Base-by-base conservation (phyloP, 306 rosid species). In the Pyrus bretschneideri region DNA sequence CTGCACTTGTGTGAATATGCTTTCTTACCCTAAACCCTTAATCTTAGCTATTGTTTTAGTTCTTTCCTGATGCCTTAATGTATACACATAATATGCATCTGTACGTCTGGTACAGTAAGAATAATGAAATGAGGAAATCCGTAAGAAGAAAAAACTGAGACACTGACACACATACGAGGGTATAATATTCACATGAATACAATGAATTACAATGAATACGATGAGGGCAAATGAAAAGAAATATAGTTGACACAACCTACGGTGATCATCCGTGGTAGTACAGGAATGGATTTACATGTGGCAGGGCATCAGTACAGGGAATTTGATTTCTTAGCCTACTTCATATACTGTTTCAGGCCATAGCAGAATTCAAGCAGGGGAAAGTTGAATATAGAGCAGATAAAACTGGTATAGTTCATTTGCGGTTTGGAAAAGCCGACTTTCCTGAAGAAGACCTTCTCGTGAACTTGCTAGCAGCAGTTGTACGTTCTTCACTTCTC, bases 351-450 rank as follows among this genome's bases (percentile, higher is more conserved):
- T 77, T 82, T 76, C 87, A 96, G 99, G 97, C 99, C 75, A 92
- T 96, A 84, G 85, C 93, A 58, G 99, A 96, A 83, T 96, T 96
- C 88, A 96, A 96, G 89, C 96, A 87, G 79, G 99, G 99, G 33
- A 96, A 96, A 80, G 99, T 96, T 63, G 99, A 96, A 84, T 92
- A 11, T 88, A 85, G 99, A 82, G 99, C 99, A 30, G 99, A 96
- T 51, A 96, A 96, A 86, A 92, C 99, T 12, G 99, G 99, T 85
- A 96, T 96, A 31, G 99, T 96, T 68, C 99, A 96, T 84, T 85
- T 96, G 60, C 96, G 96, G 40, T 91, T 92, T 67, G 99, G 99
- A 70, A 96, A 89, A 83, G 93, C 83, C 4, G 93, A 92, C 80
- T 96, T 96, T 73, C 9, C 98, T 0, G 97, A 91, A 66, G 99